Base-by-base conservation (phyloP, 768 basidiomycete genomes). In the Pholiota molesta region DNA sequence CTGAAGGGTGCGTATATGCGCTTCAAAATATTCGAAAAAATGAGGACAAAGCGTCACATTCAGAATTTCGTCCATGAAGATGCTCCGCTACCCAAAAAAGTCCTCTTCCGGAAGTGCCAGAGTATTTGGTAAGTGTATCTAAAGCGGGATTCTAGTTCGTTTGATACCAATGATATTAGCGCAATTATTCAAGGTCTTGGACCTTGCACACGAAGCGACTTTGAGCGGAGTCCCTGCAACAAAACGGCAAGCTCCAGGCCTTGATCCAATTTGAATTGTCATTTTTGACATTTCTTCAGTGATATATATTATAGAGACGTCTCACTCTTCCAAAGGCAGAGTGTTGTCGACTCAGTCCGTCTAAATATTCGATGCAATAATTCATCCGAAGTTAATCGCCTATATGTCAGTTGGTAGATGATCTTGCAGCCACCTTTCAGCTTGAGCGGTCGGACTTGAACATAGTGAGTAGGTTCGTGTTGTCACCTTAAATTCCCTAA, bases 291-390 rank as follows among this genome's bases (percentile, higher is more conserved):
- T 40, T 19, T 26, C 28, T 52, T 1, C 61, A 95, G 95, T 14
- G 95, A 97, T 73, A 83, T 97, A 16, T 98, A 85, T 74, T 98
- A 99, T 75, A 87, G 86, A 65, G 93, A 97, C 61, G 90, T 94
- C 1, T 65, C 73, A 0, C 76, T 97, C 5, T 99, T 97, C 76
- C 86, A 81, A 62, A 84, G 78, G 7, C 96, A 99, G 72, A 74
- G 77, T n/a, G 81, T 83, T 0, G 94, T 97, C 0, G 92, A 98
- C 73, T 80, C 80, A 62, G 95, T 93, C 65, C 54, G 78, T 67
- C 16, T 31, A 14, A 42, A 47, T 59, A 26, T 13, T 28, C 47
- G 19, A 44, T 44, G 19, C 37, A 51, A 29, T 44, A 3, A 16
- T 11, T 19, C n/a, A 37, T 37, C 37, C 29, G 26, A 6, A 26